Percentiles rank a stretch among this genome's conserved stretches.
Conservation (phyloP, 768 basidiomycete species). For the Rhodotorula paludigena region DNA sequence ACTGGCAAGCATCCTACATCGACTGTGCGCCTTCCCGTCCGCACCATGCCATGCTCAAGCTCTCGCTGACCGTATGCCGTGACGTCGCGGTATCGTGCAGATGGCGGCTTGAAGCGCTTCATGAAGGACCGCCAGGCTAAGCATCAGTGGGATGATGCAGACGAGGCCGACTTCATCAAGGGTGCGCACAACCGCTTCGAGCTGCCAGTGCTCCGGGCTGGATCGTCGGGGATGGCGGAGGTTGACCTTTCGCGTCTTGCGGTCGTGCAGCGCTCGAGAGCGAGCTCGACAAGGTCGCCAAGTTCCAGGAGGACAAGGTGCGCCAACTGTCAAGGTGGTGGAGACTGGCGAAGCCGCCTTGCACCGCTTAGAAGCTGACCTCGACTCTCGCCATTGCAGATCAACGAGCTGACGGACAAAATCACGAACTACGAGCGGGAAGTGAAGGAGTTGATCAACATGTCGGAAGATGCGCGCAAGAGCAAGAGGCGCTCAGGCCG, state of each 20-base stretch:
- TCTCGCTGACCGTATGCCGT: neutral
- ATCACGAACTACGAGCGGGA: conserved; percentile 77
- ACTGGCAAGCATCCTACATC: conserved; percentile 38
- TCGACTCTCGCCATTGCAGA: conserved; percentile 51
- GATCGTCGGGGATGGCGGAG: neutral
- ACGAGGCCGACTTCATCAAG: conserved; percentile 74
- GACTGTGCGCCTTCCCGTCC: conserved; percentile 11
- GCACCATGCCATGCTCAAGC: neutral
- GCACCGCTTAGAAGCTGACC: no score
- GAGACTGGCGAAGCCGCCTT: rapidly evolving
- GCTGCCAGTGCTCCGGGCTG: neutral
- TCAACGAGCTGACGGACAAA: conserved; percentile 70
- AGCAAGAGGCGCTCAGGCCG: conserved; percentile 46
- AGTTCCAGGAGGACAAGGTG: conserved; percentile 86
- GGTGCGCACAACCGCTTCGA: conserved; percentile 34
- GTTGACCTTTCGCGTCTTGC: conserved; percentile 42
- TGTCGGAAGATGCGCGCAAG: conserved; percentile 40
- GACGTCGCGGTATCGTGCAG: neutral
- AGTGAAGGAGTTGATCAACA: conserved; percentile 69
- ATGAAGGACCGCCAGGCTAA: conserved; percentile 60
- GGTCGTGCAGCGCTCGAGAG: conserved; percentile 54
- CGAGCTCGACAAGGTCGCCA: conserved; percentile 89
- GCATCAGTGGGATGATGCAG: conserved; percentile 62
- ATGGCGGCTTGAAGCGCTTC: conserved; percentile 79
- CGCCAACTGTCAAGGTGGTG: conserved; percentile 2